Percentiles rank a stretch among this genome's conserved stretches.
Conservation (phyloP, 495 filamentous ascomycete genomes). For the Hypomontagnella monticulosa region DNA sequence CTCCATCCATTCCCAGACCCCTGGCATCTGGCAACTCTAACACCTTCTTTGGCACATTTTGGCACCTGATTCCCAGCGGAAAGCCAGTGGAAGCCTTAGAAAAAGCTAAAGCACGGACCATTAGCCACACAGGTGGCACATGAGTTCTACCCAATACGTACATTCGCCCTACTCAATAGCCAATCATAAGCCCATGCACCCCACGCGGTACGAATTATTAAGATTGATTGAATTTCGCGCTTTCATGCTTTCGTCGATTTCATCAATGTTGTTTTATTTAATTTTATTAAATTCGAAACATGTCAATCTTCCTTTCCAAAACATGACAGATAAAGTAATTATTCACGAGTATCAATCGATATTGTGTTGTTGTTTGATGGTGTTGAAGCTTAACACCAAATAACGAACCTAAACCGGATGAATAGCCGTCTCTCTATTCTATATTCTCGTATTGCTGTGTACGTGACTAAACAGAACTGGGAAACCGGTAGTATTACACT, state of each 20-base stretch:
- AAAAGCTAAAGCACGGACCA: conserved; percentile 4
- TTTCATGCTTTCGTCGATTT: conserved; percentile 13
- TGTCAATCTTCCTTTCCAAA: conserved; percentile 10
- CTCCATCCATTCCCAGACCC: conserved; percentile 19
- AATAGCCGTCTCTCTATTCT: not conserved
- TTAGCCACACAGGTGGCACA: conserved; percentile 34
- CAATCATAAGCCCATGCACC: conserved; percentile 23
- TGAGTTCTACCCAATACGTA: not conserved
- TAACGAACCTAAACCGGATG: not conserved
- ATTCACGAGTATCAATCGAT: not conserved
- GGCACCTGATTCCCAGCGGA: conserved; percentile 2
- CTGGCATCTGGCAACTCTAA: conserved; percentile 19
- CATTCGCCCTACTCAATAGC: not conserved
- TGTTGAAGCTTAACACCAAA: not conserved
- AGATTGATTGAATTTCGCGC: conserved; percentile 30
- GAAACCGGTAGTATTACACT: conserved; percentile 1
- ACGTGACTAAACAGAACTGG: conserved; percentile 4
- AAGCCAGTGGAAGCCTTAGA: not conserved
- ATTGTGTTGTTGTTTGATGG: not conserved
- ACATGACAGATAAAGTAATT: not conserved
- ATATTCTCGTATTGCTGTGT: conserved; percentile 23
- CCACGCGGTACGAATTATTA: conserved; percentile 35
- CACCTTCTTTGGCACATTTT: conserved; percentile 18
- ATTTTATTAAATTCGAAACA: conserved; percentile 16
- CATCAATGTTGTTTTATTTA: no score